phyloP scores from a whole-genome alignment of 2,329 filamentous ascomycete species.

The Botrytis squamosa region DNA sequence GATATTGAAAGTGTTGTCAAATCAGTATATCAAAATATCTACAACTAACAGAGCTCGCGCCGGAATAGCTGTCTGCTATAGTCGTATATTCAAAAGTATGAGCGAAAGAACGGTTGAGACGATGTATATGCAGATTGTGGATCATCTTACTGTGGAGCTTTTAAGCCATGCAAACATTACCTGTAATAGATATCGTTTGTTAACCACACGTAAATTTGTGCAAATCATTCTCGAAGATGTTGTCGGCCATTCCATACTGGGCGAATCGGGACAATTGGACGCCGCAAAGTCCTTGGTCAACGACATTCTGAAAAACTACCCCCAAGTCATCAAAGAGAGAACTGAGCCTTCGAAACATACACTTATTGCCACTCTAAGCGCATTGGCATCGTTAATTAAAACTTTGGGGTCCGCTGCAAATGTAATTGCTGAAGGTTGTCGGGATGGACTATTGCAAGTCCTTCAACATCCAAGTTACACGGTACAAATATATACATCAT shows the following conservation, averaged over 20 bases:
- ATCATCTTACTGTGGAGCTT: constrained; percentile 77
- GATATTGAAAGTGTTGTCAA: constrained; percentile 74
- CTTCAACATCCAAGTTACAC: constrained; percentile 94
- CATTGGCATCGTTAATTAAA: constrained; percentile 73
- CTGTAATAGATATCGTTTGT: constrained; percentile 82
- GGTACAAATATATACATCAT: constrained; percentile 85
- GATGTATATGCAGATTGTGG: constrained; percentile 77
- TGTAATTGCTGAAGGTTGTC: constrained; percentile 74
- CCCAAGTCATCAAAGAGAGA: constrained; percentile 81
- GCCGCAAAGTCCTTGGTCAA: constrained; percentile 82
- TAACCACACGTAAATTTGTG: constrained; percentile 82
- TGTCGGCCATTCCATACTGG: constrained; percentile 76
- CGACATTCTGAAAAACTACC: constrained; percentile 89
- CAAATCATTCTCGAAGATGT: constrained; percentile 81
- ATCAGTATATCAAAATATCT: constrained; percentile 74
- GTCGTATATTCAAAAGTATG: constrained; percentile 72
- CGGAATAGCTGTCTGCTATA: constrained; percentile 84
- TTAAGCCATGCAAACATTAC: constrained; percentile 72
- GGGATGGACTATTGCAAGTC: constrained; percentile 85
- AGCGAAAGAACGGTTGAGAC: constrained; percentile 81
- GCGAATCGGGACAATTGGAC: constrained; percentile 83
- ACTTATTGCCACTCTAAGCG: constrained; percentile 74
- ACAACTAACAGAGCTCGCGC: constrained; percentile 80
- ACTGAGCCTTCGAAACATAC: constrained; percentile 87
- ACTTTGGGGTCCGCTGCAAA: constrained; percentile 81